phyloP scores from a whole-genome alignment of 495 filamentous ascomycete species.

The Penicillium alfredii region DNA sequence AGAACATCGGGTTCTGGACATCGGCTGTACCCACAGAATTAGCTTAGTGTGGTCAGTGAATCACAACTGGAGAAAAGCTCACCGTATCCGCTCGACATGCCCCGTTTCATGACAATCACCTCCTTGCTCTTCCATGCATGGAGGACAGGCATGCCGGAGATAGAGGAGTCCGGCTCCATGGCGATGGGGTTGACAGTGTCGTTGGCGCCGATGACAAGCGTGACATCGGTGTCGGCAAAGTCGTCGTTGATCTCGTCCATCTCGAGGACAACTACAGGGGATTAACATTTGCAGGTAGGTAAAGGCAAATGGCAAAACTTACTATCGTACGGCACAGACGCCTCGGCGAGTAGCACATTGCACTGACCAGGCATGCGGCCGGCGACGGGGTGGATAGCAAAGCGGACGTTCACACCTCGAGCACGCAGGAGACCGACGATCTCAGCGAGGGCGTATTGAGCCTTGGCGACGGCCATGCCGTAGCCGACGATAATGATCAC shows the following conservation, averaged over 20 bases:
- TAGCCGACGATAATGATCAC: slow-evolving; percentile 83
- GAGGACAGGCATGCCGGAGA: slow-evolving; percentile 80
- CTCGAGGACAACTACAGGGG: slow-evolving; percentile 56
- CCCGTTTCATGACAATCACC: slow-evolving; percentile 79
- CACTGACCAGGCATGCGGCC: slow-evolving; percentile 84
- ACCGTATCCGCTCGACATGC: slow-evolving; percentile 78
- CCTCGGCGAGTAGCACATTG: slow-evolving; percentile 77
- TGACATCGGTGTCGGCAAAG: slow-evolving; percentile 75
- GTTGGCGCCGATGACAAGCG: slow-evolving; percentile 78
- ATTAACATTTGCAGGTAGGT: slow-evolving; percentile 12
- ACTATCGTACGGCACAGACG: slow-evolving; percentile 75
- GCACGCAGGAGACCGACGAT: slow-evolving; percentile 63
- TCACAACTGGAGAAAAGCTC: slow-evolving; percentile 15
- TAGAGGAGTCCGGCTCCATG: slow-evolving; percentile 67
- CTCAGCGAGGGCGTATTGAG: slow-evolving; percentile 76
- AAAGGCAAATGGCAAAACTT: slow-evolving; percentile 11
- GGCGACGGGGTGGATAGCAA: slow-evolving; percentile 78
- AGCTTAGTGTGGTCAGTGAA: background rate
- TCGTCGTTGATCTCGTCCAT: slow-evolving; percentile 92
- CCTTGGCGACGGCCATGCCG: slow-evolving; percentile 83
- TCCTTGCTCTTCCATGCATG: slow-evolving; percentile 89
- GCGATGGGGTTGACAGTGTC: slow-evolving; percentile 84
- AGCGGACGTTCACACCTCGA: slow-evolving; percentile 70
- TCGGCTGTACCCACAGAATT: slow-evolving; percentile 47
- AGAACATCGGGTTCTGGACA: slow-evolving; percentile 84